Conservation (phyloP, 306 rosid genomes). For the Herpetospermum pedunculosum region DNA sequence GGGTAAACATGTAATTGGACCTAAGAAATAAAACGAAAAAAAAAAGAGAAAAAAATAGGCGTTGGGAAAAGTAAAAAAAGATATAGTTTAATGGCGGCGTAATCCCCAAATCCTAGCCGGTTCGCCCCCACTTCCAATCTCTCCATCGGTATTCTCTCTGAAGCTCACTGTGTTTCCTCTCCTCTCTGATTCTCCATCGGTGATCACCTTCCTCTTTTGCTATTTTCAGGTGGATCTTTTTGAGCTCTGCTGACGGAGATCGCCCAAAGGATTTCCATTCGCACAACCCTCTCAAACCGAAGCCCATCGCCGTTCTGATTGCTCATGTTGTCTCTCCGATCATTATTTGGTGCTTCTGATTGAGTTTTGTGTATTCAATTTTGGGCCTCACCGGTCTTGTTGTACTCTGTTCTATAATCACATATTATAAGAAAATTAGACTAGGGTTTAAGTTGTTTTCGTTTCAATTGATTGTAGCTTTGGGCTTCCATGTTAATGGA, state of each 20-base stretch:
- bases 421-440: slow-evolving; percentile 6
- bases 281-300: neutral
- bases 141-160: slow-evolving; percentile 1
- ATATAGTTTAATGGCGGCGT: neutral
- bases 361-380: slow-evolving; percentile 1
- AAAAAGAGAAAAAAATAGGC: neutral
- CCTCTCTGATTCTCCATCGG: neutral
- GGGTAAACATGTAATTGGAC: too few species aligned
- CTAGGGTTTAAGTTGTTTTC: slow-evolving; percentile 3
- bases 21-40: too few species aligned
- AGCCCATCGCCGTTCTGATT: neutral
- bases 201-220: neutral
- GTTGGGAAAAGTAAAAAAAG: neutral
- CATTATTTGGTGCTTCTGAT: slow-evolving; percentile 1
- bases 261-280: neutral
- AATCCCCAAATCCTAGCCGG: neutral
- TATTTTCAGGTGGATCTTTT: neutral
- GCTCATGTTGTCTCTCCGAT: neutral
- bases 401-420: slow-evolving; percentile 5
- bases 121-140: neutral
- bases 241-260: neutral
- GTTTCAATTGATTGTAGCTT: slow-evolving; percentile 12
- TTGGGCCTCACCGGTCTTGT: slow-evolving; percentile 13
- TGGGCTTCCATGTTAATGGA: slow-evolving; percentile 14
- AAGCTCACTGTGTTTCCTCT: neutral